These are phyloP conservation scores for Acrocalymma vagum DNA, from an alignment of 2,329 filamentous ascomycete genomes.

Conservation along the genomic window DNA sequence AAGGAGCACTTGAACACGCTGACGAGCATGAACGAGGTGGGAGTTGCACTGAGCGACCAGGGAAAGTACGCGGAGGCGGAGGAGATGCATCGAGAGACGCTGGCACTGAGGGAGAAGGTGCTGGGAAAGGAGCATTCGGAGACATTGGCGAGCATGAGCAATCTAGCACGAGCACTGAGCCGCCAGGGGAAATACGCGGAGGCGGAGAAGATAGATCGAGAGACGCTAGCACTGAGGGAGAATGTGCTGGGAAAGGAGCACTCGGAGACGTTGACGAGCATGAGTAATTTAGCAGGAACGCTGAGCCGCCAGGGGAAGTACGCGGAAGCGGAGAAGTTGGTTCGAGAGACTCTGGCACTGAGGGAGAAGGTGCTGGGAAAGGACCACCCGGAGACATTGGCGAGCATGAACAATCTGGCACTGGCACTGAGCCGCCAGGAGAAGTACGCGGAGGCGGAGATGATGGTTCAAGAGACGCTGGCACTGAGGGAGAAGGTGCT, in stretches of 20 bases:
- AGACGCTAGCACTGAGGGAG: background rate
- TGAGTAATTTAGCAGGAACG: slow-evolving; percentile 1
- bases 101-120: background rate
- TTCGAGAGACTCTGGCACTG: background rate
- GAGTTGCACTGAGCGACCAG: background rate
- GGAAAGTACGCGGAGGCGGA: slow-evolving; percentile 1
- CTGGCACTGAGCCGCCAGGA: background rate
- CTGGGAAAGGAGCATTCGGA: slow-evolving; percentile 1
- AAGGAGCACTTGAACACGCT: slow-evolving; percentile 18
- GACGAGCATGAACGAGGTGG: slow-evolving; percentile 2
- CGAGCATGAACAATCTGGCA: slow-evolving; percentile 2
- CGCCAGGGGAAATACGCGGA: slow-evolving; percentile 2
- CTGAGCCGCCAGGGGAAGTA: background rate
- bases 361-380: background rate
- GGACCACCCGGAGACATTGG: slow-evolving; percentile 1
- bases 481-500: slow-evolving; percentile 5
- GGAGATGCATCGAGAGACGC: background rate
- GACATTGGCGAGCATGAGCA: slow-evolving; percentile 1
- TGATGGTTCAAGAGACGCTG: slow-evolving; percentile 1
- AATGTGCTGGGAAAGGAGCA: slow-evolving; percentile 11
- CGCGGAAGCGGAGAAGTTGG: background rate
- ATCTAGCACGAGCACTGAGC: slow-evolving; percentile 1
- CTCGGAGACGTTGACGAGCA: slow-evolving; percentile 7
- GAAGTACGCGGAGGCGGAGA: slow-evolving; percentile 1
- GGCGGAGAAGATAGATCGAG: slow-evolving; percentile 2